Base-by-base conservation (phyloP, 176 grass and related monocot species). In the Luzula sylvatica region DNA sequence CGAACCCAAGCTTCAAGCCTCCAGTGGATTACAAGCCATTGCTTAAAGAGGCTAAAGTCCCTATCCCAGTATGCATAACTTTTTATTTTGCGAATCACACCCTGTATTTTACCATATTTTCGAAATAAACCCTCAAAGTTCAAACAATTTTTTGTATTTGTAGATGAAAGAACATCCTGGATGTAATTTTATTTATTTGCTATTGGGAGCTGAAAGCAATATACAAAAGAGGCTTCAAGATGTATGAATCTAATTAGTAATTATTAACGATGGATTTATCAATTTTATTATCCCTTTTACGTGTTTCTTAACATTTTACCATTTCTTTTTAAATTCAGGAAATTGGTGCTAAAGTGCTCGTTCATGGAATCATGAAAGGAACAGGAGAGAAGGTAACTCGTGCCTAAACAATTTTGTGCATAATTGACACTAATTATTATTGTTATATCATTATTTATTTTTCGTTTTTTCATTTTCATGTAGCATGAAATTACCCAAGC, bases 11-110 rank as follows among this genome's bases (percentile, higher is more conserved):
- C 59, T 89, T 86, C 75, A 89, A 96, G 51, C 67, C 69, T 56
- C 92, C 92, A 38, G 63, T 76, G 15, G 69, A 86, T 56, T 96
- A 90, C 75, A 96, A 68, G 46, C 92, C 81, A 66, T 65, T 90
- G 60, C 65, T 96, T 38, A 96, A 82, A 69, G 81, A 96, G 50
- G 52, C 92, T 56, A 86, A 75, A 74, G 50, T 96, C 59, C 85
- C 81, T 76, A 58, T 90, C 66, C 72, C 55, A 59, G 85, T 86
- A 82, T 65, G 84, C 79, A 60, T 8, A 57, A 7, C 1, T 53
- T 58, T 22, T 64, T 42, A 30, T 68, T 50, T 21, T 12, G 17
- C 50, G 20, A 21, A 44, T 30, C 6, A 7, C 13, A 35, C 43
- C 46, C n/a, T 64, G 29, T 30, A 16, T 6, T 26, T 49, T 12